These are phyloP conservation scores for Parafenestella ontariensis DNA, from an alignment of 2,329 filamentous ascomycete species.

Conservation along the genomic window DNA sequence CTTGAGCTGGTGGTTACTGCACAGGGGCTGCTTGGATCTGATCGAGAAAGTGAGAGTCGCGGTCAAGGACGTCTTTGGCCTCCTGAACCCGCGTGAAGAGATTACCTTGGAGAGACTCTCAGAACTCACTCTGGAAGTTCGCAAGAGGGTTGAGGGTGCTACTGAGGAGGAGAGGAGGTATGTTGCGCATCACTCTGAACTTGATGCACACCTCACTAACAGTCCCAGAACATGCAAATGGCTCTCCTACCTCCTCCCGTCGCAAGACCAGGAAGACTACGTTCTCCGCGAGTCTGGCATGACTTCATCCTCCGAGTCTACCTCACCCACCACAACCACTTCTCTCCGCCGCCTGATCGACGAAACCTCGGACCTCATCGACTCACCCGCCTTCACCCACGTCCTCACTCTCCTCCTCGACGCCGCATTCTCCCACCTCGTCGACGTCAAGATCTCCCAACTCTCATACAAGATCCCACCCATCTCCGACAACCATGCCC, in stretches of 20 bases:
- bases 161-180: constrained; percentile 69
- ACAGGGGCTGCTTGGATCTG: constrained; percentile 85
- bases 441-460: constrained; percentile 80
- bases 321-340: constrained; percentile 53
- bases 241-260: constrained; percentile 84
- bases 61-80: constrained; percentile 88
- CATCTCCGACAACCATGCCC: constrained; percentile 49
- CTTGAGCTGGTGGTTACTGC: constrained; percentile 97
- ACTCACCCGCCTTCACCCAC: constrained; percentile 88
- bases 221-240: constrained; percentile 66
- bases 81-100: constrained; percentile 85
- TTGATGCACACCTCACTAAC: constrained; percentile 14
- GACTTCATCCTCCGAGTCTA: constrained; percentile 49
- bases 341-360: constrained; percentile 85
- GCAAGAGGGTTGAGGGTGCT: constrained; percentile 81
- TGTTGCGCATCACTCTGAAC: constrained; percentile 10
- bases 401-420: constrained; percentile 88
- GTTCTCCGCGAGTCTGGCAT: constrained; percentile 89
- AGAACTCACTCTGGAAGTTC: constrained; percentile 80
- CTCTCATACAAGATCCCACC: constrained; percentile 75
- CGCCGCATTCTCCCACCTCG: constrained; percentile 81
- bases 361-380: constrained; percentile 93
- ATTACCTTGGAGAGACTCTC: constrained; percentile 81
- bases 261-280: constrained; percentile 76
- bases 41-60: constrained; percentile 83